Conservation (phyloP, 345 rosid genomes). For the Melastoma malabathricum region DNA sequence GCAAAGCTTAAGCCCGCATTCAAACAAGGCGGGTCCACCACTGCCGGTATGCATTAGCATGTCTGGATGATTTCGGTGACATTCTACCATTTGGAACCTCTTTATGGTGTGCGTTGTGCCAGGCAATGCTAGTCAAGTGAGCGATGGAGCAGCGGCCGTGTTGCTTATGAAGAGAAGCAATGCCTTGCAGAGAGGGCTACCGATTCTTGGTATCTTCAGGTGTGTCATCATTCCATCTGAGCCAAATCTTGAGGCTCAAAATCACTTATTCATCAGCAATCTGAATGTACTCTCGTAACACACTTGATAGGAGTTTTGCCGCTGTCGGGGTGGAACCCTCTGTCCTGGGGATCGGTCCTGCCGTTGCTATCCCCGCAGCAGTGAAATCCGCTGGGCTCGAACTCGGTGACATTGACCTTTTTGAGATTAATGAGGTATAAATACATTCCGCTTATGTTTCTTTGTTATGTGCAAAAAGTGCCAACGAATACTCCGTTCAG, state of each 20-base stretch:
- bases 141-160: slow-evolving; percentile 98
- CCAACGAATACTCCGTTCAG: slow-evolving; percentile 16
- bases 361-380: slow-evolving; percentile 88
- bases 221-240: slow-evolving; percentile 3
- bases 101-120: background rate
- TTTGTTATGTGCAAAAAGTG: background rate
- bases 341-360: slow-evolving; percentile 94
- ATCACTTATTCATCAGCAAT: too few species aligned
- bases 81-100: background rate
- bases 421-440: slow-evolving; percentile 86
- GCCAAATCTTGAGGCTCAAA: too few species aligned
- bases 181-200: slow-evolving; percentile 76
- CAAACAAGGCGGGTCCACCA: slow-evolving; percentile 68
- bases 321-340: slow-evolving; percentile 95
- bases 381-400: slow-evolving; percentile 65
- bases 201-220: slow-evolving; percentile 93
- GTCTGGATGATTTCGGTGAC: slow-evolving; percentile 3
- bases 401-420: slow-evolving; percentile 54
- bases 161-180: slow-evolving; percentile 80
- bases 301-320: slow-evolving; percentile 66
- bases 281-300: background rate
- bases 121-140: slow-evolving; percentile 96
- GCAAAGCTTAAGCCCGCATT: slow-evolving; percentile 82
- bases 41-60: slow-evolving; percentile 52
- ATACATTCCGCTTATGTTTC: background rate